Conservation (phyloP, 1,284 basidiomycete species). For the Pyrrhoderma lamaoense region DNA sequence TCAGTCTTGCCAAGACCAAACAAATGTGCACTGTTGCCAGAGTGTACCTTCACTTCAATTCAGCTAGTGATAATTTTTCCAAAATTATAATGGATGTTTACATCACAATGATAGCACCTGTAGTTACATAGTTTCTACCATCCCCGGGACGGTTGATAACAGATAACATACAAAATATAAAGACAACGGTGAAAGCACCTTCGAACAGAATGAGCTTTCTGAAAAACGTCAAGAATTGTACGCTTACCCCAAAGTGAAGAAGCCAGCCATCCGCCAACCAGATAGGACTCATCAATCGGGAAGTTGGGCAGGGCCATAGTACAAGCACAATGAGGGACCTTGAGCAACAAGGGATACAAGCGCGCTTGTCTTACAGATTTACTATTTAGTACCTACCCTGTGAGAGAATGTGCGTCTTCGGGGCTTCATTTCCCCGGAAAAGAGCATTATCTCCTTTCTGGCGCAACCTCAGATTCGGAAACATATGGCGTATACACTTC, state of each 20-base stretch:
- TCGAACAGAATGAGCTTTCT: background rate
- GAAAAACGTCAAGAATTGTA: background rate
- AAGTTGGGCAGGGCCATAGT: background rate
- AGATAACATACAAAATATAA: background rate
- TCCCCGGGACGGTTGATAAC: too few species aligned
- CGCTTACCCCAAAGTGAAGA: constrained; percentile 6
- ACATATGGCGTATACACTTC: too few species aligned
- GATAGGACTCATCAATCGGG: constrained; percentile 8
- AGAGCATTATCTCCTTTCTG: too few species aligned
- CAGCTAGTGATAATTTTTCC: background rate
- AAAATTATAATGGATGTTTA: constrained; percentile 1
- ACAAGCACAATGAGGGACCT: too few species aligned
- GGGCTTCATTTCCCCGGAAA: too few species aligned
- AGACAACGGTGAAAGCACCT: constrained; percentile 5
- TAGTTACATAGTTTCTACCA: too few species aligned
- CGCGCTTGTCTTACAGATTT: too few species aligned
- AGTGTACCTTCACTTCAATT: background rate
- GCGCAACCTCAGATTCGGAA: too few species aligned
- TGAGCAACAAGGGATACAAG: too few species aligned
- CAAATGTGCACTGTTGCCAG: constrained; percentile 6
- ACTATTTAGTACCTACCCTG: too few species aligned
- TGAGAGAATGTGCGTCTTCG: too few species aligned
- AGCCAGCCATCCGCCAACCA: constrained; percentile 7
- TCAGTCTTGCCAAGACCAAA: background rate
- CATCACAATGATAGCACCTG: background rate